Conservation (phyloP, 2,329 filamentous ascomycete species). For the Rugonectria rugulosa region DNA sequence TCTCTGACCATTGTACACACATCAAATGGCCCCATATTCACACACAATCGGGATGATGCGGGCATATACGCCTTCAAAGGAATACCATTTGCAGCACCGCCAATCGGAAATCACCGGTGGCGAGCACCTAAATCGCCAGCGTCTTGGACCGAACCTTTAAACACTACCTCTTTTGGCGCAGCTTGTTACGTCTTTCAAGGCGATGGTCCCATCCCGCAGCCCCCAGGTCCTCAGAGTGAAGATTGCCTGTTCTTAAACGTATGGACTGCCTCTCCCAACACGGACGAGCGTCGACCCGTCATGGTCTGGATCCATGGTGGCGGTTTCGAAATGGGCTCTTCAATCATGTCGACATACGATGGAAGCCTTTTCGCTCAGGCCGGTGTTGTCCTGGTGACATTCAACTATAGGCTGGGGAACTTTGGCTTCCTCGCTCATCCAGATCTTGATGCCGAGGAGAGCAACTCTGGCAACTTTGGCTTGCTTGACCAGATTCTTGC, state of each 20-base stretch:
- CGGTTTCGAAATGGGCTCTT: neutral
- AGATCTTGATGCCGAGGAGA: neutral
- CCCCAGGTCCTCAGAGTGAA: constrained; percentile 35
- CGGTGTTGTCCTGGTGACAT: neutral
- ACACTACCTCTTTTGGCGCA: neutral
- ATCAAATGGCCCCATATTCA: no score
- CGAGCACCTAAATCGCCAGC: neutral
- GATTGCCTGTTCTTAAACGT: constrained; percentile 54
- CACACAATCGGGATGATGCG: no score
- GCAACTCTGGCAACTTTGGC: constrained; percentile 38
- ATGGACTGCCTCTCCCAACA: constrained; percentile 42
- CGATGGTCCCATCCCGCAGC: neutral
- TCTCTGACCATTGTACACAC: no score
- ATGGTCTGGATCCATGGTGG: neutral
- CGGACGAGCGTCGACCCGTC: constrained; percentile 35
- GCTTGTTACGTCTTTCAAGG: neutral
- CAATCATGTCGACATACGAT: constrained; percentile 28
- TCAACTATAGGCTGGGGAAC: constrained; percentile 39
- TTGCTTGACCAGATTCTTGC: constrained; percentile 37
- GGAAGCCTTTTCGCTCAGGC: neutral
- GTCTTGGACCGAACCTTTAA: neutral
- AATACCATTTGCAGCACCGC: constrained; percentile 48
- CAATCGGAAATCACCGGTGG: constrained; percentile 40
- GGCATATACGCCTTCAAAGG: neutral
- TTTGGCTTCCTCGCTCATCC: constrained; percentile 30